Base-by-base conservation (phyloP, 2,329 filamentous ascomycete species). In the Fusarium falciforme region DNA sequence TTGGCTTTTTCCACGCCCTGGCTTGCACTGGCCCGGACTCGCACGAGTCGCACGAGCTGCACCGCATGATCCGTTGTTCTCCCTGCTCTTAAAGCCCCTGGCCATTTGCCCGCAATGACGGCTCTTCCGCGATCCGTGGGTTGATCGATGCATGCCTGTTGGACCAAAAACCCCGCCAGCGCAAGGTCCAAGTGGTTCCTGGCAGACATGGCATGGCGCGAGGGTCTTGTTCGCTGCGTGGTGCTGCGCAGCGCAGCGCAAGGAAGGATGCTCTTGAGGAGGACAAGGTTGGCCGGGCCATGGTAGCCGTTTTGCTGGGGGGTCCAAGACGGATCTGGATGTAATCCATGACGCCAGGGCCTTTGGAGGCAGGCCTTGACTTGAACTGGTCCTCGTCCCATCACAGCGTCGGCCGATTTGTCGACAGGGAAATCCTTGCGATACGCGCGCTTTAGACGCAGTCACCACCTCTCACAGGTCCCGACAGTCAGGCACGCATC, bases 21-120 rank as follows among this genome's bases (percentile, higher is more conserved):
- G 66, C 58, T 55, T 61, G 52, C 61, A 64, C 70, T 67, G 70
- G 70, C 66, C 73, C 73, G 72, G 69, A 75, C 73, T 75, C 73
- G 73, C 72, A 74, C 72, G 72, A 74, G 72, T 75, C 69, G 72
- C 63, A 66, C 55, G 55, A 66, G 63, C 60, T 54, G 63, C 54
- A 73, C 66, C 72, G 71, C 67, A 70, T 73, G 70, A 60, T 75
- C 72, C 72, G 69, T 65, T 66, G 55, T 54, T 40, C 49, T 40
- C 44, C 38, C 22, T 66, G 61, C 16, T 38, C 57, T 25, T 40
- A 31, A 57, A 44, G 35, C 20, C 47, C 44, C 49, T 31, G 44
- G 60, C 31, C 35, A 9, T 36, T 59, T 44, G 42, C 12, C 52
- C 20, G 47, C 52, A 11, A 64, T 59, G 62, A 64, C 36, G 38